Conservation (phyloP, 1,139 yeast species). For the Kluyveromyces marxianus region DNA sequence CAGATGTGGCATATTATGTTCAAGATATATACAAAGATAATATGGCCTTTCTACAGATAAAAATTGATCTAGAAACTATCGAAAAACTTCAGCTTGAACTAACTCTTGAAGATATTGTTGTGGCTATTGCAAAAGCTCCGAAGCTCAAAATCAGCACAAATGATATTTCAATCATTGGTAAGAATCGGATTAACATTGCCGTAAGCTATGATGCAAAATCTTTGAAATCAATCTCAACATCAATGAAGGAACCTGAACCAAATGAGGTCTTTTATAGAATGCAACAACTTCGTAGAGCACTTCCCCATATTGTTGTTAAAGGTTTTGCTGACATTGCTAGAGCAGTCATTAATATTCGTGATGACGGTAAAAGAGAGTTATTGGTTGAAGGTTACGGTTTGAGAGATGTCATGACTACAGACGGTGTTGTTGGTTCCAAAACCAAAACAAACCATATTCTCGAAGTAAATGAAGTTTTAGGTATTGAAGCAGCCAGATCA, state of each 20-base stretch:
- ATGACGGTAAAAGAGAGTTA: conserved; percentile 75
- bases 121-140: conserved; percentile 77
- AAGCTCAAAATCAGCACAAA: conserved; percentile 73
- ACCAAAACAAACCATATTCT: conserved; percentile 88
- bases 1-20: conserved; percentile 80
- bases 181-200: conserved; percentile 66
- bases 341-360: conserved; percentile 91
- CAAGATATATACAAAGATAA: conserved; percentile 89
- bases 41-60: conserved; percentile 71
- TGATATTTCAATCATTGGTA: conserved; percentile 65
- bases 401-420: conserved; percentile 94
- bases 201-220: conserved; percentile 44
- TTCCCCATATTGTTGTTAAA: conserved; percentile 85
- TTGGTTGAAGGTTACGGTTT: conserved; percentile 97
- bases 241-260: conserved; percentile 40
- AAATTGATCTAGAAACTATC: conserved; percentile 76
- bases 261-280: conserved; percentile 75
- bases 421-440: conserved; percentile 85
- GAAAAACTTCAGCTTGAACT: conserved; percentile 86
- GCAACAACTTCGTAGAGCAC: conserved; percentile 78
- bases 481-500: conserved; percentile 95
- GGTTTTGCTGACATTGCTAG: conserved; percentile 88
- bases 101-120: conserved; percentile 76
- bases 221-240: conserved; percentile 34
- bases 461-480: conserved; percentile 83